Percentiles rank a stretch among this genome's conserved stretches.
phyloP scores from a whole-genome alignment of 352 stramenopile genomes.

The Blastocystis sp. region DNA sequence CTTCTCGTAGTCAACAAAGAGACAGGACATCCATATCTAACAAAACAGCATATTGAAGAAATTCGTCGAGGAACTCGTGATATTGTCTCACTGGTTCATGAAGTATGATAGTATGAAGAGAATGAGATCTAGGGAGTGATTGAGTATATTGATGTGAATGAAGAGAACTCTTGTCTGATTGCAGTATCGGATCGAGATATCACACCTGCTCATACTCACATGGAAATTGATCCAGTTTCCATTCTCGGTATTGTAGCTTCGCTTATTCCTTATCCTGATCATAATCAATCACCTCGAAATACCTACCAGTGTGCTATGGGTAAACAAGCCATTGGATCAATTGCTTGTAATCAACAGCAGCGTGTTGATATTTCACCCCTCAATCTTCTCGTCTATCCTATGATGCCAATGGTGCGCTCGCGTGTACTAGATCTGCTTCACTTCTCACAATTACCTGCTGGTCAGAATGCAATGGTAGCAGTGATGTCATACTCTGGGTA shows the following conservation, averaged over 20 bases:
- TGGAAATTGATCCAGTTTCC: conserved; percentile 98
- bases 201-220: conserved; percentile 84
- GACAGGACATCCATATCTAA: conserved; percentile 81
- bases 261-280: conserved; percentile 95
- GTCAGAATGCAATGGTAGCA: conserved; percentile 95
- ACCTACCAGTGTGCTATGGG: conserved; percentile 99
- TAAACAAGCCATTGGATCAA: conserved; percentile 98
- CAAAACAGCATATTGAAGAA: conserved; percentile 86
- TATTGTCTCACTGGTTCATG: conserved; percentile 74
- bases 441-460: conserved; percentile 92
- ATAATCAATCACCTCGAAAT: conserved; percentile 96
- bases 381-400: conserved; percentile 93
- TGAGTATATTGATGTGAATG: conserved; percentile 99
- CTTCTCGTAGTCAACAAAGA: conserved; percentile 84
- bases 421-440: conserved; percentile 92
- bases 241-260: conserved; percentile 94
- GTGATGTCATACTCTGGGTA: conserved; percentile 99
- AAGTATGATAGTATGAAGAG: neutral
- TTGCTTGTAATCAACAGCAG: conserved; percentile 97
- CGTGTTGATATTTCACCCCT: conserved; percentile 90
- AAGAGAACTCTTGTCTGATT: conserved; percentile 99
- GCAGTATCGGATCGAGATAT: conserved; percentile 81
- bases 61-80: conserved; percentile 73
- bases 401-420: conserved; percentile 98
- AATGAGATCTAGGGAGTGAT: conserved; percentile 82